Evolutionary conservation across 345 rosid species (phyloP), one percentile per base, ranked within the genome.

Genomic region (Trapa incisa): DNA sequence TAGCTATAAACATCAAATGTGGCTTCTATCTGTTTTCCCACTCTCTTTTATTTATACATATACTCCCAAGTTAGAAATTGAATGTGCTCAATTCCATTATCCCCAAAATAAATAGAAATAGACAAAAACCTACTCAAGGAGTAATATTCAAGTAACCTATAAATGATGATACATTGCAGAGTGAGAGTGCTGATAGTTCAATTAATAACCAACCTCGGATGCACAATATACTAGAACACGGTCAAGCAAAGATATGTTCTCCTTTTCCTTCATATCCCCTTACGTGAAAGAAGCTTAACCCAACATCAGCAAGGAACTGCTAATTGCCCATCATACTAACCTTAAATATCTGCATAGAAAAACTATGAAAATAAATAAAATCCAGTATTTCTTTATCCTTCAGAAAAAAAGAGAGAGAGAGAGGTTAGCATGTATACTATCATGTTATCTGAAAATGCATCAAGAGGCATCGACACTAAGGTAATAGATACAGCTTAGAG

Each of bases 161-260:
- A 1, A n/a, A 54, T 54, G 9, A 54, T 54, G 4, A 29, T n/a
- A 22, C 32, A 54, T 33, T 29, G 8, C 22, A 58, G 0, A 32
- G 63, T 38, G 35, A 32, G 38, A 17, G 3, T 37, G 0, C 50
- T 11, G 15, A n/a, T 42, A 22, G 14, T 35, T 29, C 37, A 43
- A 32, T 37, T 22, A 5, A n/a, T 39, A 50, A 77, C 85, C 60
- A 75, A 89, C 97, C 98, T 88, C 93, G 0, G 81, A 80, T 57
- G 92, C 72, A 78, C 97, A 94, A 70, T 84, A 88, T n/a, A 76
- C 80, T 78, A 90, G 82, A 78, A 94, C 79, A 71, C 91, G 89
- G 70, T 75, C 84, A 39, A 90, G 87, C 62, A 79, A 68, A 38
- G 96, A 85, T 41, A 79, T 74, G 54, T 88, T 68, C 61, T 78